These are phyloP conservation scores for Raphanus sativus DNA, from an alignment of 345 rosid genomes.

Conservation along the genomic window DNA sequence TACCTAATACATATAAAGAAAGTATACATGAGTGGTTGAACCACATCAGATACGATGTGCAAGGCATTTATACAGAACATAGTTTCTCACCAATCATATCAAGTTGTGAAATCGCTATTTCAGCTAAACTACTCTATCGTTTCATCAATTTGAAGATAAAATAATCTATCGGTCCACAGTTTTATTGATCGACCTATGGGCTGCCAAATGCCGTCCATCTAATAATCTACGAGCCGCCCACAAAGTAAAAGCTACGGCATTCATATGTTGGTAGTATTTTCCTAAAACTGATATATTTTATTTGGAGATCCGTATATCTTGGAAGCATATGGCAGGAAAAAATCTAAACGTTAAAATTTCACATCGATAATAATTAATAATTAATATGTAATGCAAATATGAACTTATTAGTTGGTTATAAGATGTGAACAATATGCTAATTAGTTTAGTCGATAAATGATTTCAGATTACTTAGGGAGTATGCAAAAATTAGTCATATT, in stretches of 20 bases:
- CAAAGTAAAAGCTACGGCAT: constrained; percentile 1
- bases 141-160: neutral
- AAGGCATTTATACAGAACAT: neutral
- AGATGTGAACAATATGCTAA: neutral
- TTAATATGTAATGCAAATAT: neutral
- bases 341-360: neutral
- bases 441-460: neutral
- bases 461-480: neutral
- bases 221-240: constrained; percentile 6
- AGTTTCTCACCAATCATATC: neutral
- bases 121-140: neutral
- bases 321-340: neutral
- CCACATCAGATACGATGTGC: neutral
- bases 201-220: neutral
- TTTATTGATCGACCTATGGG: constrained; percentile 7
- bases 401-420: neutral
- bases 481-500: neutral
- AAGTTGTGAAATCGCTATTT: neutral
- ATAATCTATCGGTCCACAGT: neutral
- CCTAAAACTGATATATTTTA: neutral
- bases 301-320: neutral
- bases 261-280: neutral
- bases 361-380: neutral
- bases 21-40: constrained; percentile 2
- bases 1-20: neutral